Base-by-base conservation (phyloP, 2,329 filamentous ascomycete species). In the Cladosporium phlei region DNA sequence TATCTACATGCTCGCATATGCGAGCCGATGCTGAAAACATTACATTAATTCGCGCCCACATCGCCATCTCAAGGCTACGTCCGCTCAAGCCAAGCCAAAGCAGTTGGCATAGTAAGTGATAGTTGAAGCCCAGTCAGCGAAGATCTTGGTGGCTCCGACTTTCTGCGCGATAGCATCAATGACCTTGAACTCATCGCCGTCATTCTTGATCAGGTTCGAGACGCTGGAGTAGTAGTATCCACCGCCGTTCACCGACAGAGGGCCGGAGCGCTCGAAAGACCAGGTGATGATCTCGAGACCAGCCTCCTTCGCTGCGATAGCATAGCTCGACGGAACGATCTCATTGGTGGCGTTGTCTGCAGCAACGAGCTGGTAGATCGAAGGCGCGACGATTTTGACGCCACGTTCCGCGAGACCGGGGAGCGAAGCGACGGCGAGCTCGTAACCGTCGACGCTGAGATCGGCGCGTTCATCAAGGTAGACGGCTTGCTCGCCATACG, bases 31-130 rank as follows among this genome's bases (percentile, higher is more conserved):
- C n/a, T n/a, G n/a, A n/a, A n/a, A n/a, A n/a, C n/a, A n/a, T n/a
- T n/a, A n/a, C n/a, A n/a, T n/a, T n/a, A n/a, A n/a, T n/a, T n/a
- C n/a, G n/a, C n/a, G n/a, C n/a, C n/a, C n/a, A n/a, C n/a, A n/a
- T n/a, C n/a, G n/a, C n/a, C n/a, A n/a, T n/a, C n/a, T n/a, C n/a
- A n/a, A n/a, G n/a, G n/a, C n/a, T n/a, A n/a, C n/a, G n/a, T n/a
- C n/a, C n/a, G n/a, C n/a, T n/a, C n/a, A n/a, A n/a, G n/a, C n/a
- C n/a, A 69, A 50, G 1, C 68, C 75, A 53, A 86, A 80, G 66
- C 83, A 87, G 57, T 85, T 87, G 53, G 82, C 83, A 64, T 85
- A 87, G 54, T 83, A 86, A 0, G 81, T 84, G 6, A 79, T 75
- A 0, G 82, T 84, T 9, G 79, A 78, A 12, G 77, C 76, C 84